Percentiles rank a stretch among this genome's conserved stretches.
phyloP scores from a whole-genome alignment of 495 filamentous ascomycete genomes.

The Lasiosphaeria hispida region DNA sequence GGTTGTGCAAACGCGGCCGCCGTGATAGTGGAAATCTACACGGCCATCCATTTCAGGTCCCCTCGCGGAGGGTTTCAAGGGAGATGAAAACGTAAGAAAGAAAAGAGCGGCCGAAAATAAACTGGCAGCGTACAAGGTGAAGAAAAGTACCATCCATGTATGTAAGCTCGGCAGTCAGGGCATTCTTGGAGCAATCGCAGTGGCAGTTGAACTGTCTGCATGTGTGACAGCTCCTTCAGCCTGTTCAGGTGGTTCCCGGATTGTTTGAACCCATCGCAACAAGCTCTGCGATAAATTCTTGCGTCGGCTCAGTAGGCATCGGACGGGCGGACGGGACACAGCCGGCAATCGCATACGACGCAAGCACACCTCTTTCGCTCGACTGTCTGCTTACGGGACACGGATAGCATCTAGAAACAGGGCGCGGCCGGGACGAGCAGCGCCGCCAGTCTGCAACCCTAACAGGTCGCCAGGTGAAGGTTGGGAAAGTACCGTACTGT shows the following conservation, averaged over 20 bases:
- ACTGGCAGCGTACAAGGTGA: neutral
- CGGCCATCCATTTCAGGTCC: neutral
- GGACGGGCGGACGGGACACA: constrained; percentile 14
- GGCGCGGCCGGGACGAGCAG: constrained; percentile 1
- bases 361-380: constrained; percentile 1
- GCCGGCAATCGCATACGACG: neutral
- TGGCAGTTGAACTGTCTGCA: too few species aligned
- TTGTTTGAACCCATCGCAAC: neutral
- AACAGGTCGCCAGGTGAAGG: neutral
- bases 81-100: neutral
- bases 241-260: neutral
- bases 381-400: constrained; percentile 5
- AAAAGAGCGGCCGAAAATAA: constrained; percentile 1
- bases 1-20: too few species aligned
- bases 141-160: neutral
- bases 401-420: constrained; percentile 15
- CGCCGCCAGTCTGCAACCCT: neutral
- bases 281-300: neutral
- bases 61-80: neutral
- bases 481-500: neutral
- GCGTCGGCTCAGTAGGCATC: neutral
- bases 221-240: neutral
- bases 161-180: neutral
- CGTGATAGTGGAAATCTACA: neutral
- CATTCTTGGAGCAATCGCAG: neutral